phyloP scores from a whole-genome alignment of 148 eudicot genomes.

The Chenopodium album region DNA sequence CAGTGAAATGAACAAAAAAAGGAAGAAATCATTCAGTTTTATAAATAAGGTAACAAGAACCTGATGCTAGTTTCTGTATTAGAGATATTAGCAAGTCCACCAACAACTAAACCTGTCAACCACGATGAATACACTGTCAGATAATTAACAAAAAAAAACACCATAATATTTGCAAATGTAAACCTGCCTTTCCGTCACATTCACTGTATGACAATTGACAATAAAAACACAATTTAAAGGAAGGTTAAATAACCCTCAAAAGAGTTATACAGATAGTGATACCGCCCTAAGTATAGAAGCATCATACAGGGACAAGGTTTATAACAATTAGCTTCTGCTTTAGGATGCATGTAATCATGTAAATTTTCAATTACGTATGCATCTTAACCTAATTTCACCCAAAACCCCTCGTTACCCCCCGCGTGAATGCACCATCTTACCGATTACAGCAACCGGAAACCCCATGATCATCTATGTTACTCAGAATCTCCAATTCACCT shows the following conservation, averaged over 20 bases:
- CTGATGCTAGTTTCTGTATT: conserved; percentile 91
- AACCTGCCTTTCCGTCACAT: not conserved
- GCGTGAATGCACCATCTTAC: not conserved
- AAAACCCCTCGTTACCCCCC: not conserved
- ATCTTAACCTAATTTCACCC: not conserved
- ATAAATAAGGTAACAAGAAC: conserved; percentile 33
- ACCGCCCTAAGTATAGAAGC: not conserved
- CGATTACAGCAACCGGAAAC: too few relatives aligned
- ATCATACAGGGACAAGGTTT: not conserved
- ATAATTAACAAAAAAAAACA: not conserved
- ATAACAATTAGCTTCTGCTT: not conserved
- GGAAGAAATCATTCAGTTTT: not conserved
- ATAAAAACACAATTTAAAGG: conserved; percentile 6
- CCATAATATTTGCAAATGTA: not conserved
- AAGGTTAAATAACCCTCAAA: not conserved
- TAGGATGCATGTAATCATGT: not conserved
- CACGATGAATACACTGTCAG: conserved; percentile 16
- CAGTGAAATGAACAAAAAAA: not conserved
- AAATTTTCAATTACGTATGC: not conserved
- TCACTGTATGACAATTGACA: not conserved
- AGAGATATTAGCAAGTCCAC: conserved; percentile 92
- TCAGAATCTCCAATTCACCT: too few relatives aligned
- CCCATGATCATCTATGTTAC: too few relatives aligned
- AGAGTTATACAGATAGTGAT: not conserved
- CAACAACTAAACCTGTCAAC: conserved; percentile 82